Base-by-base conservation (phyloP, 2,329 filamentous ascomycete species). In the Sporothrix dimorphospora region DNA sequence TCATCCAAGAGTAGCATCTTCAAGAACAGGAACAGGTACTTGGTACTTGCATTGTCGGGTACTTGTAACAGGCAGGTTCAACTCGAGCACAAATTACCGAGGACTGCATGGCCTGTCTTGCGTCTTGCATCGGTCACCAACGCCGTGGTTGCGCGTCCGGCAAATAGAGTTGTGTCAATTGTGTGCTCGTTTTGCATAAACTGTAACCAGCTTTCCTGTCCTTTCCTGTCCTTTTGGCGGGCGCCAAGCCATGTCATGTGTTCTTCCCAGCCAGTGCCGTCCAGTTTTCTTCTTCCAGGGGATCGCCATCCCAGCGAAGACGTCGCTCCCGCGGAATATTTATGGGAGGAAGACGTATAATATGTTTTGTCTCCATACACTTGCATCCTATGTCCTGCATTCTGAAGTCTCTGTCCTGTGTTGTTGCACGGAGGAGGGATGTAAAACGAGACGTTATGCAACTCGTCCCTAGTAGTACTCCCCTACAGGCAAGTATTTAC, bases 111-210 rank as follows among this genome's bases (percentile, higher is more conserved):
- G 8, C 4, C 38, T 38, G 38, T 19, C 7, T 63, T 45, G 38
- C 63, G 42, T 51, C 42, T 21, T 67, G 63, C 63, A 67, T 49
- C 16, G 11, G 63, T 47, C 63, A 51, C 40, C 40, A 66, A 66
- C 40, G 19, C 63, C 63, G 27, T 67, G 63, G 63, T 67, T 67
- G 63, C 19, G 42, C 63, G 16, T 49, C 21, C 63, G 63, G 63
- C 63, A 66, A 49, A 66, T 66, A 49, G 21, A 66, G 63, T 66
- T 45, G 59, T 63, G 19, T 40, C 38, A 63, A 42, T 24, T 67
- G 42, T 67, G 63, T 51, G 42, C 19, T 51, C 27, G 63, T 51
- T 67, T 66, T 67, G 38, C 42, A 67, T 67, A 51, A 51, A 12
- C 59, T 12, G 38, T 38, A 63, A 63, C 59, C 59, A 63, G 59